Base-by-base conservation (phyloP, 768 basidiomycete species). In the Galerina sulciceps region DNA sequence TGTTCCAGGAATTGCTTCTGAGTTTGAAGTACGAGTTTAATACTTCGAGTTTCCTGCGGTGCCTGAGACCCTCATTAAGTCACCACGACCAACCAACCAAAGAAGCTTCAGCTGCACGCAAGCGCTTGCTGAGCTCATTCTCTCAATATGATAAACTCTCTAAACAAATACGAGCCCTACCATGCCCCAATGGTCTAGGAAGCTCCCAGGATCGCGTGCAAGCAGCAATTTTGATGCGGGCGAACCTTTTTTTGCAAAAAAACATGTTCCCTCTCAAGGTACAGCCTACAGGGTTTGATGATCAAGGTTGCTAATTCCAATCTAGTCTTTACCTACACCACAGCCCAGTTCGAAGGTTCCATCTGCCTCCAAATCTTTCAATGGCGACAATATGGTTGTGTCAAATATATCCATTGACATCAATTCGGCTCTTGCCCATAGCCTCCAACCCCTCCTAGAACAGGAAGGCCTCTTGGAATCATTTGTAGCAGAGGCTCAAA, bases 381-480 rank as follows among this genome's bases (percentile, higher is more conserved):
- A 55, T 5, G 65, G 65, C 17, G 63, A 57, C 1, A 63, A 57
- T 23, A 65, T 69, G 10, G 44, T 45, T 22, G 53, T 61, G 2
- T 67, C 74, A n/a, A 76, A 44, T 8, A 31, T 53, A 20, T 31
- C 43, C 26, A 35, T 85, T 60, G 88, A 89, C 64, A 81, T 83
- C 1, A 88, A 91, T 61, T 87, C 91, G 2, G 79, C 85, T 34
- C 73, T 93, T 18, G 93, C 94, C 2, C 79, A 84, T 42, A 76
- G 81, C 6, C 75, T 98, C 14, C 95, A 98, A 65, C 95, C 95
- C 2, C 76, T 98, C 11, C 82, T 98, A 14, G 95, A 98, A 73
- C 96, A 99, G 72, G 96, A 99, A 73, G 89, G 90, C 2, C 81
- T 98, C 46, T 81, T 99, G 17, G 92, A 96, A 73, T 82, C 87